Base-by-base conservation (phyloP, 768 basidiomycete species). In the Tricholoma saponaceum region DNA sequence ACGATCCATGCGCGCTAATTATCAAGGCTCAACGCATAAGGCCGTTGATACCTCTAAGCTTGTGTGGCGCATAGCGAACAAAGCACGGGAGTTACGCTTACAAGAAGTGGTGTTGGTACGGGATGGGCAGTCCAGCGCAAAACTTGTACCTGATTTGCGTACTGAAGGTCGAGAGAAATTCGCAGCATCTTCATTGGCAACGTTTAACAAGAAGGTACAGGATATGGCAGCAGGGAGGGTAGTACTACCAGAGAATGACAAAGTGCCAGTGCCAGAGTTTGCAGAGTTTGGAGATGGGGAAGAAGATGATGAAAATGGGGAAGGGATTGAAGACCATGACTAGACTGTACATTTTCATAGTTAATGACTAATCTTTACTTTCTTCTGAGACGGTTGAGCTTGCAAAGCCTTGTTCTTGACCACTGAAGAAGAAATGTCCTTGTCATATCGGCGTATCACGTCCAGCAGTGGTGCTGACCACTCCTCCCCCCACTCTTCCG, bases 61-160 rank as follows among this genome's bases (percentile, higher is more conserved):
- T 0, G 64, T 69, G 0, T 64, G 56, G 63, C 62, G 59, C 3
- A 60, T 73, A 28, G 61, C 64, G 3, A 26, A 61, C n/a, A 67
- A 62, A 14, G 66, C 60, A 6, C 20, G 13, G 0, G 66, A 68
- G 2, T 16, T 41, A 3, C 39, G 39, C 14, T 8, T 41, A 20
- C 39, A 41, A 9, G 39, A 41, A 18, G 14, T 41, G 3, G 18
- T 20, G n/a, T 8, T 20, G 39, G 20, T 20, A 20, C 16, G 18
- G 16, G 39, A 41, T 20, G 39, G 18, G 5, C 14, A n/a, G 8
- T n/a, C 39, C 4, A n/a, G n/a, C 4, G 16, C 8, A 8, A n/a
- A 41, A 16, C 9, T 16, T 6, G 39, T 41, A 8, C 39, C 39
- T 20, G 39, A 41, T 20, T 41, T 41, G 18, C 39, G n/a, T 41